These are phyloP conservation scores for Phytophthora fragariaefolia DNA, from an alignment of 352 stramenopile genomes.

Conservation along the genomic window DNA sequence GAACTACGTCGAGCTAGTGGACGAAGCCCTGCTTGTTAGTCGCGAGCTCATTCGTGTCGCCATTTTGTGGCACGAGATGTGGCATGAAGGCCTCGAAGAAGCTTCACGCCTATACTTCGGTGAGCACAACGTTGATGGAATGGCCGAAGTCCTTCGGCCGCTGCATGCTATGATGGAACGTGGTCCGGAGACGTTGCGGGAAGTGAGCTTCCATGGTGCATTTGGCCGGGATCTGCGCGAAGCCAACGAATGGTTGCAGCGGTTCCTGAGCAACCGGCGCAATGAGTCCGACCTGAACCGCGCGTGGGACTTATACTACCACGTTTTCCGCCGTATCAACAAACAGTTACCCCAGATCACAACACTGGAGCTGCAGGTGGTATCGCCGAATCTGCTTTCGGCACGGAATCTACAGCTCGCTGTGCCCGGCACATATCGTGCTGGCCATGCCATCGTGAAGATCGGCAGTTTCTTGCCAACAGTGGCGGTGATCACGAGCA, in stretches of 20 bases:
- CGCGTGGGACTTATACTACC: constrained; percentile 99
- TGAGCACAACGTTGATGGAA: constrained; percentile 96
- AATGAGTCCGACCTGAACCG: constrained; percentile 92
- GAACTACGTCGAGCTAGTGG: constrained; percentile 94
- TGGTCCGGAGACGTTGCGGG: constrained; percentile 77
- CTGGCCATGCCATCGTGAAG: constrained; percentile 72
- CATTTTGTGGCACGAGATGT: constrained; percentile 99
- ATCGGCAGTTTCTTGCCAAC: constrained; percentile 91
- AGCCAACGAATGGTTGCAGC: constrained; percentile 76
- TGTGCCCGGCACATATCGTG: constrained; percentile 93
- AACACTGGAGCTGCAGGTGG: constrained; percentile 96
- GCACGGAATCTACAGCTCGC: constrained; percentile 95
- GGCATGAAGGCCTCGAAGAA: constrained; percentile 98
- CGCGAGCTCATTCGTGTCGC: constrained; percentile 98
- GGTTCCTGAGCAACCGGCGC: constrained; percentile 61
- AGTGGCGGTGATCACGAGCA: constrained; percentile 97
- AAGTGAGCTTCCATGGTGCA: constrained; percentile 85
- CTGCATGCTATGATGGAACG: constrained; percentile 95
- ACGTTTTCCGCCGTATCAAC: constrained; percentile 94
- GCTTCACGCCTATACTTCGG: constrained; percentile 97
- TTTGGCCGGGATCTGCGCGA: constrained; percentile 94
- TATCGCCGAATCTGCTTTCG: constrained; percentile 93
- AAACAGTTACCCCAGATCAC: constrained; percentile 94
- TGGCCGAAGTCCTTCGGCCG: constrained; percentile 94
- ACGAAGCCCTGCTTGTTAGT: constrained; percentile 95